These are phyloP conservation scores for Primulina eburnea DNA, from an alignment of 257 asterid species.

Conservation along the genomic window DNA sequence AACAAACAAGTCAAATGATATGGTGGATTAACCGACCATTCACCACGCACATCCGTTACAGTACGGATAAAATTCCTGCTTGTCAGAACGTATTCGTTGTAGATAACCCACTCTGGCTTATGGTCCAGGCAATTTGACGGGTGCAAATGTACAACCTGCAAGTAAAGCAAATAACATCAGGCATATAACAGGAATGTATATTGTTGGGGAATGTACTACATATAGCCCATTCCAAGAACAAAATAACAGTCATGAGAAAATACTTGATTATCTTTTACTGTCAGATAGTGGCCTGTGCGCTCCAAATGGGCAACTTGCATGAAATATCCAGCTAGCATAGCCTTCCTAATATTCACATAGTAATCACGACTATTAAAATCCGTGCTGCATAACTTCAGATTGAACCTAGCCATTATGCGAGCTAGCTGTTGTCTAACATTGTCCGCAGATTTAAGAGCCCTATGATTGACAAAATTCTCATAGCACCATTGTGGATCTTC, in stretches of 20 bases:
- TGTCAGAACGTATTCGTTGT: conserved; percentile 82
- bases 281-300: conserved; percentile 83
- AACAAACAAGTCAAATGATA: background rate
- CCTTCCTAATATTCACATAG: conserved; percentile 90
- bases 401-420: conserved; percentile 86
- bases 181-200: conserved; percentile 8
- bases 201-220: background rate
- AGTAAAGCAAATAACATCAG: background rate
- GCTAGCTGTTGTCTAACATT: conserved; percentile 92
- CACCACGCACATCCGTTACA: conserved; percentile 91
- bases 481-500: conserved; percentile 96
- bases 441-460: conserved; percentile 93
- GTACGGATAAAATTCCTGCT: conserved; percentile 95
- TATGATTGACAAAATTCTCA: conserved; percentile 72
- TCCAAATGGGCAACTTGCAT: conserved; percentile 99
- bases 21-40: conserved; percentile 55
- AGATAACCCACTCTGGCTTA: conserved; percentile 97
- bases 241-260: conserved; percentile 4
- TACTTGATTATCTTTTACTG: conserved; percentile 96
- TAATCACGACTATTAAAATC: conserved; percentile 95
- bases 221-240: background rate
- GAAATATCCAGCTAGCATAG: conserved; percentile 99
- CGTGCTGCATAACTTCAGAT: conserved; percentile 93
- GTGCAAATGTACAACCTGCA: conserved; percentile 85
- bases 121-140: conserved; percentile 96